Evolutionary conservation across 1,284 basidiomycete genomes (phyloP), one percentile per base, ranked within the genome.

Genomic region (Austroboletus olivaceoglutinosus): DNA sequence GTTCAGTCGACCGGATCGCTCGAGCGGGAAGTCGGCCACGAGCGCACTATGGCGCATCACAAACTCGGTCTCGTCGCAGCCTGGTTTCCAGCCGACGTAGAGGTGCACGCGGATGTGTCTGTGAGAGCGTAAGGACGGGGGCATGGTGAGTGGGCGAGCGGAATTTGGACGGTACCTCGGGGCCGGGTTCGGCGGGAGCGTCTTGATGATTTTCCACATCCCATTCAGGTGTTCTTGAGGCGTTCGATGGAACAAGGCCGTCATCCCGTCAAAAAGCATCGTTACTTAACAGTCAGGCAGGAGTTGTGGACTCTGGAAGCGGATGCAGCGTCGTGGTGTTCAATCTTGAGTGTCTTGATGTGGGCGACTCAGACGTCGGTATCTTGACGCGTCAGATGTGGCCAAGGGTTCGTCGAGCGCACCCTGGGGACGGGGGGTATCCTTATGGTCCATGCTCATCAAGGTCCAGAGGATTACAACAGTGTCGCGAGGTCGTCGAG

Each of bases 31-130:
- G 37, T 67, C 64, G 3, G 44, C 59, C 5, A 68, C 60, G 16
- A 67, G 53, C 33, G 63, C 62, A 30, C 59, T 56, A 27, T 64
- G 42, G 7, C 51, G 60, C 58, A 66, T 60, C 8, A 65, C 45
- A 33, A 65, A 67, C 29, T 68, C 63, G 23, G 54, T 62, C 18
- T 69, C 64, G 39, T 67, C 64, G 23, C 54, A 59, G 15, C 68
- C 66, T 0, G 56, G 55, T 4, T 42, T 31, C 65, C 67, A 67
- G 4, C 57, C 63, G 18, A 63, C 40, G 38, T 67, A 67, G 19
- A 70, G 38, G 18, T 68, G 67, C 11, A 67, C 65, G 30, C 68
- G 65, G 42, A 70, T 52, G 39, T 70, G 63, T 52, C 68, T 70
- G 43, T 21, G 3, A 30, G 16, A 30, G 29, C 29, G 7, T 54